Conservation (phyloP, 306 rosid genomes). For the Malus sieversii region DNA sequence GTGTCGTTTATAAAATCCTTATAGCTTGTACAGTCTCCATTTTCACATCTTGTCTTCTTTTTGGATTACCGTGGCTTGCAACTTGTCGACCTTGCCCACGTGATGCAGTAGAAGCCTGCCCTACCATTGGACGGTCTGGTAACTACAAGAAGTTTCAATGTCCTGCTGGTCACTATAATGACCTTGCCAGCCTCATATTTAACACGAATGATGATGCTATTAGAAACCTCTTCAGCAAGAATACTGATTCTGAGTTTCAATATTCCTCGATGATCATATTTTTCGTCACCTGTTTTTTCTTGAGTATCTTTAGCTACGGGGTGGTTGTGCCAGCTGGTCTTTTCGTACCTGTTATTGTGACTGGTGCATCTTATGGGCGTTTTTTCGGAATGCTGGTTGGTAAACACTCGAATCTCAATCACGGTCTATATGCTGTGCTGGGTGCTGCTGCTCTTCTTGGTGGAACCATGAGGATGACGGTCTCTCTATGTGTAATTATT, state of each 20-base stretch:
- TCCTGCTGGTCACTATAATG: slow-evolving; percentile 64
- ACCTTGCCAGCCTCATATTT: slow-evolving; percentile 95
- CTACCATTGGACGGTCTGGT: slow-evolving; percentile 94
- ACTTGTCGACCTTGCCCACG: slow-evolving; percentile 73
- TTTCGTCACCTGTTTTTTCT: slow-evolving; percentile 55
- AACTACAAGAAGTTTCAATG: slow-evolving; percentile 97
- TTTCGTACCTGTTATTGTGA: slow-evolving; percentile 86
- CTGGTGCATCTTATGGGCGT: slow-evolving; percentile 95
- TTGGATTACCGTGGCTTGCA: slow-evolving; percentile 89
- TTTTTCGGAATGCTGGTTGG: slow-evolving; percentile 73
- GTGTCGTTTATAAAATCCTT: slow-evolving; percentile 50
- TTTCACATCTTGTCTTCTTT: slow-evolving; percentile 81
- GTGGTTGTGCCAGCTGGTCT: slow-evolving; percentile 83
- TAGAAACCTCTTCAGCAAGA: slow-evolving; percentile 70
- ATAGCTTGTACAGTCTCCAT: slow-evolving; percentile 68
- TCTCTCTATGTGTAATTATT: slow-evolving; percentile 79
- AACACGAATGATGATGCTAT: slow-evolving; percentile 96
- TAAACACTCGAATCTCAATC: slow-evolving; percentile 42
- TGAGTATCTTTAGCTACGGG: slow-evolving; percentile 82
- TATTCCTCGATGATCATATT: slow-evolving; percentile 50
- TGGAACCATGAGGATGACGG: slow-evolving; percentile 93
- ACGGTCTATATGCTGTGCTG: slow-evolving; percentile 86
- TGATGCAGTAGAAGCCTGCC: slow-evolving; percentile 71
- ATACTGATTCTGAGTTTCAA: slow-evolving; percentile 62
- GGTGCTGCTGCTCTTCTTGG: slow-evolving; percentile 94